Percentiles rank a stretch among this genome's conserved stretches.
These are phyloP conservation scores for Ophiostoma triangulosporum DNA, from an alignment of 2,329 filamentous ascomycete species.

Conservation along the genomic window DNA sequence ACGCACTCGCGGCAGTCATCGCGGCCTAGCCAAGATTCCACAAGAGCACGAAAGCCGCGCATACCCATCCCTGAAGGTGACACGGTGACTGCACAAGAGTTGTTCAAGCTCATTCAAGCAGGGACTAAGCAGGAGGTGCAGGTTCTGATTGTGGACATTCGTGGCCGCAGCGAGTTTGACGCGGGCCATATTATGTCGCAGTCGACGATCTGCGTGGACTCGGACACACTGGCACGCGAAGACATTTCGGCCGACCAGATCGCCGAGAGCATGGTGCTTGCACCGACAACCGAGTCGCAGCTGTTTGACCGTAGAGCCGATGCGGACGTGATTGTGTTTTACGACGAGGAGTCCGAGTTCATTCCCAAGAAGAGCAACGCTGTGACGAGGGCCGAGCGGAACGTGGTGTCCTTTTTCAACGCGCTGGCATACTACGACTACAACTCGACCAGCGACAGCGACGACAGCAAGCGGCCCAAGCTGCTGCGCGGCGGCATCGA, in stretches of 20 bases:
- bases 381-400: constrained; percentile 24
- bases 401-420: constrained; percentile 61
- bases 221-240: constrained; percentile 54
- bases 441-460: constrained; percentile 4
- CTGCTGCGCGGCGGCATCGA: constrained; percentile 71
- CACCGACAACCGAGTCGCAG: constrained; percentile 58
- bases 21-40: constrained; percentile 7
- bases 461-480: constrained; percentile 45
- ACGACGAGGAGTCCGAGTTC: constrained; percentile 55
- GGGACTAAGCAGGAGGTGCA: constrained; percentile 37
- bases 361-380: constrained; percentile 27
- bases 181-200: constrained; percentile 77
- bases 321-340: constrained; percentile 82
- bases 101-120: constrained; percentile 55
- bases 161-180: constrained; percentile 68
- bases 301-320: constrained; percentile 60
- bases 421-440: constrained; percentile 77
- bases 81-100: constrained; percentile 52
- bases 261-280: constrained; percentile 55
- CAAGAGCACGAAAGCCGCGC: constrained; percentile 22
- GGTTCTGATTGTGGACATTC: constrained; percentile 76
- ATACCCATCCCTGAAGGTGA: constrained; percentile 40
- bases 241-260: constrained; percentile 50
- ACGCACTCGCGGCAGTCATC: constrained; percentile 16
- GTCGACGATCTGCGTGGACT: constrained; percentile 81